Conservation (phyloP, 2,329 filamentous ascomycete genomes). For the Cladosporium velox region DNA sequence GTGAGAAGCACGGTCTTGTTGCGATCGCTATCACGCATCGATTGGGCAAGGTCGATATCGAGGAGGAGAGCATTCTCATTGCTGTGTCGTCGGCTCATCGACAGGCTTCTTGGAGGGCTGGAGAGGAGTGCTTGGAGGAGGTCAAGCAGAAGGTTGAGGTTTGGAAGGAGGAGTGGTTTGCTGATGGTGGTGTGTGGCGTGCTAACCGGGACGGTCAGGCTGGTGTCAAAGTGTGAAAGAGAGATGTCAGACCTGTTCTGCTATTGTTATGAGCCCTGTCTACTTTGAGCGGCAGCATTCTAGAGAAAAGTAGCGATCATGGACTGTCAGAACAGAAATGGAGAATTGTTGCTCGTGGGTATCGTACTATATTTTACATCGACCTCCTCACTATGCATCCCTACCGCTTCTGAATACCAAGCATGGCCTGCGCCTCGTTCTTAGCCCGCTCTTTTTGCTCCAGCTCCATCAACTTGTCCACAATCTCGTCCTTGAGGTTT, state of each 20-base stretch:
- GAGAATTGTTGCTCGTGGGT: conserved; percentile 13
- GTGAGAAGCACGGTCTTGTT: conserved; percentile 63
- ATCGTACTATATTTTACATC: conserved; percentile 16
- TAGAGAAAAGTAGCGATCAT: not conserved
- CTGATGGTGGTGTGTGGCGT: conserved; percentile 77
- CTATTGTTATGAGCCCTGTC: not conserved
- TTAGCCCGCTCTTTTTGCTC: conserved; percentile 28
- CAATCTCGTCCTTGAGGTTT: conserved; percentile 37
- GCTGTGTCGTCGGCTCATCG: conserved; percentile 82
- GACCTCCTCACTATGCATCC: not conserved
- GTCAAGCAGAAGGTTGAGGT: conserved; percentile 89
- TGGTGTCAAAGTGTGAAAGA: conserved; percentile 44
- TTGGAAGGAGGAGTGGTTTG: conserved; percentile 93
- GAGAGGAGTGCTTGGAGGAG: conserved; percentile 83
- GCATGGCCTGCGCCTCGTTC: conserved; percentile 5
- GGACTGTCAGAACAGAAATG: not conserved
- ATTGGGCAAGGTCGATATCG: conserved; percentile 80
- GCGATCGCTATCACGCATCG: conserved; percentile 82
- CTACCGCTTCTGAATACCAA: conserved; percentile 12
- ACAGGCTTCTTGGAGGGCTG: conserved; percentile 80
- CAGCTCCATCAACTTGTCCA: conserved; percentile 27
- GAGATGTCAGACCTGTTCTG: not conserved
- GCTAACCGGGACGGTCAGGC: conserved; percentile 75
- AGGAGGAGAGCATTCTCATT: conserved; percentile 91
- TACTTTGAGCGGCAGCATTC: not conserved